phyloP scores from a whole-genome alignment of 2,329 filamentous ascomycete genomes.

The Thielaviopsis ethacetica region DNA sequence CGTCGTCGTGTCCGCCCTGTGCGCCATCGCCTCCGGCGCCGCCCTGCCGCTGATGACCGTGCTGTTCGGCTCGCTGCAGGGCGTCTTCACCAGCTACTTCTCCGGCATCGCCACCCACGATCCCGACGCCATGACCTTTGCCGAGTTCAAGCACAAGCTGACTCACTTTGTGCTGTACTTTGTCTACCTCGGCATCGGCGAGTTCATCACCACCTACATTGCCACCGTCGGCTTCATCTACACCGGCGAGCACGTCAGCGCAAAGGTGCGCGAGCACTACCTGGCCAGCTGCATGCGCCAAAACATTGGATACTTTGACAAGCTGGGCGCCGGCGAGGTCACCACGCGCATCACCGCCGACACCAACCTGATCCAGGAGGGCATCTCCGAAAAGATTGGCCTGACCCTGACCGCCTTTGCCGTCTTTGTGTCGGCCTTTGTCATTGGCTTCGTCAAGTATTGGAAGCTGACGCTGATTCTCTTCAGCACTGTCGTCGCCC shows the following conservation, averaged over 20 bases:
- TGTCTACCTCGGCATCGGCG: slow-evolving; percentile 65
- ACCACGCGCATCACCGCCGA: slow-evolving; percentile 90
- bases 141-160: slow-evolving; percentile 44
- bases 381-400: slow-evolving; percentile 78
- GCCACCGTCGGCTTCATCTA: slow-evolving; percentile 83
- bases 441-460: slow-evolving; percentile 80
- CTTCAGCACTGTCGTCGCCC: slow-evolving; percentile 61
- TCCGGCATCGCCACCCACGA: slow-evolving; percentile 23
- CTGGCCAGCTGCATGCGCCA: slow-evolving; percentile 70
- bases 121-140: slow-evolving; percentile 25
- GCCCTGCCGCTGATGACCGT: slow-evolving; percentile 68
- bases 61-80: slow-evolving; percentile 62
- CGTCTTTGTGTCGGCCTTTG: slow-evolving; percentile 74
- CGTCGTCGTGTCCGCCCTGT: slow-evolving; percentile 42
- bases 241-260: slow-evolving; percentile 61
- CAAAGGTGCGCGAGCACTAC: slow-evolving; percentile 69
- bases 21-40: slow-evolving; percentile 56
- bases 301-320: slow-evolving; percentile 88
- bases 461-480: slow-evolving; percentile 91
- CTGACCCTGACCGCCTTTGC: slow-evolving; percentile 60
- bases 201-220: slow-evolving; percentile 56
- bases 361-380: slow-evolving; percentile 84
- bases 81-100: slow-evolving; percentile 52
- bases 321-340: slow-evolving; percentile 80
- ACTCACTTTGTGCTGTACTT: slow-evolving; percentile 60